Evolutionary conservation across 805 yeast species (phyloP), one percentile per base, ranked within the genome.

Genomic region (Teunomyces lycoperdinae): DNA sequence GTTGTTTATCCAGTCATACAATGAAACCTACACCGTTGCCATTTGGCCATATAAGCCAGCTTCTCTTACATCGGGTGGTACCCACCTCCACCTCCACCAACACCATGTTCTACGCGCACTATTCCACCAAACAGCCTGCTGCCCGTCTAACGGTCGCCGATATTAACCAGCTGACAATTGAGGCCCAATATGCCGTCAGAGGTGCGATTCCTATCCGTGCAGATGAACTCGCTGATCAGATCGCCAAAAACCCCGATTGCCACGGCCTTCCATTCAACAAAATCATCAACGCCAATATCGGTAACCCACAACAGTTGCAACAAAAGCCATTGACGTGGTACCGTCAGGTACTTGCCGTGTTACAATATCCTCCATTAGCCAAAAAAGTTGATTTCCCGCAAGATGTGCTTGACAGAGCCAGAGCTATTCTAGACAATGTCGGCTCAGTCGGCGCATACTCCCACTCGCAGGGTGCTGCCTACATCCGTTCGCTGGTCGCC

Each of bases 381-480:
- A 60, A 74, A 17, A 60, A 66, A 5, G 56, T 68, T 7, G 44
- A 58, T 10, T 74, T 71, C 52, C 88, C 91, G 1, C 48, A 60
- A 7, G 98, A 94, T 62, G 92, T 89, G 5, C 64, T 87, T 6
- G 77, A 71, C 43, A 78, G 99, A 49, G 96, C 98, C 8, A 67
- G 69, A 48, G 52, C 52, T 1, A 69, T 94, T 46, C 72, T 91
- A 58, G 54, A 69, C 1, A 77, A 81, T 40, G 77, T 88, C 36
- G 89, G 90, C 14, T 86, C 96, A 3, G 84, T 90, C 2, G 99
- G 99, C 49, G 97, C 99, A 2, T 94, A 94, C 66, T 90, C 98
- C 5, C 84, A 84, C 50, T 91, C 97, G 5, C 96, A 91, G 67
- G 99, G 99, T 62, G 85, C 86, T 28, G 73, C 77, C 1, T 74